These are phyloP conservation scores for Pestalotiopsis sp. DNA, from an alignment of 2,329 filamentous ascomycete genomes.

Conservation along the genomic window DNA sequence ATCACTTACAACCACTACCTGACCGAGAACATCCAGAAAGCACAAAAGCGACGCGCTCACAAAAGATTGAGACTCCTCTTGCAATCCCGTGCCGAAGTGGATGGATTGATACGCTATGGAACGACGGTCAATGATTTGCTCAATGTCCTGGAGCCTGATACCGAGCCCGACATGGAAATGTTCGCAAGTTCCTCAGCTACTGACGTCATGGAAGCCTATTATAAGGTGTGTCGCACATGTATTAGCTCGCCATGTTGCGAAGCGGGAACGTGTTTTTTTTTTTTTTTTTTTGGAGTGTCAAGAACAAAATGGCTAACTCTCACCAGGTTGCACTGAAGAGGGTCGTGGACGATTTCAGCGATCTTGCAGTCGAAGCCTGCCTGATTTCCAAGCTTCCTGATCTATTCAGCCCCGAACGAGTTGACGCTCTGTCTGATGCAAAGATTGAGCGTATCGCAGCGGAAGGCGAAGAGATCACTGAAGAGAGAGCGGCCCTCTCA, in stretches of 20 bases:
- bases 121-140: not conserved
- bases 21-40: conserved; percentile 35
- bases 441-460: conserved; percentile 21
- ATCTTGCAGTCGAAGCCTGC: conserved; percentile 26
- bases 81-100: not conserved
- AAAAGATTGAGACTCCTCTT: not conserved
- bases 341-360: conserved; percentile 28
- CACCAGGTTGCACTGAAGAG: conserved; percentile 28
- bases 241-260: too few relatives aligned
- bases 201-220: conserved; percentile 16
- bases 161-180: conserved; percentile 12
- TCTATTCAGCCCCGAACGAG: conserved; percentile 24
- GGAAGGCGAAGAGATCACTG: conserved; percentile 20
- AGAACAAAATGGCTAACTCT: not conserved
- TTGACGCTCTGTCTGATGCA: conserved; percentile 21
- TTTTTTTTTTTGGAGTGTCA: too few relatives aligned
- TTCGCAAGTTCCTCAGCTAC: conserved; percentile 6
- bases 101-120: not conserved
- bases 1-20: conserved; percentile 44
- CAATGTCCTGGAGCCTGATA: not conserved
- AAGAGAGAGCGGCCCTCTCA: conserved; percentile 20
- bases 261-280: too few relatives aligned
- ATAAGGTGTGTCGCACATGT: conserved; percentile 17
- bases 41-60: conserved; percentile 18
- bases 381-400: conserved; percentile 23